Conservation (phyloP, 768 basidiomycete species). For the Phlebiopsis gigantea region DNA sequence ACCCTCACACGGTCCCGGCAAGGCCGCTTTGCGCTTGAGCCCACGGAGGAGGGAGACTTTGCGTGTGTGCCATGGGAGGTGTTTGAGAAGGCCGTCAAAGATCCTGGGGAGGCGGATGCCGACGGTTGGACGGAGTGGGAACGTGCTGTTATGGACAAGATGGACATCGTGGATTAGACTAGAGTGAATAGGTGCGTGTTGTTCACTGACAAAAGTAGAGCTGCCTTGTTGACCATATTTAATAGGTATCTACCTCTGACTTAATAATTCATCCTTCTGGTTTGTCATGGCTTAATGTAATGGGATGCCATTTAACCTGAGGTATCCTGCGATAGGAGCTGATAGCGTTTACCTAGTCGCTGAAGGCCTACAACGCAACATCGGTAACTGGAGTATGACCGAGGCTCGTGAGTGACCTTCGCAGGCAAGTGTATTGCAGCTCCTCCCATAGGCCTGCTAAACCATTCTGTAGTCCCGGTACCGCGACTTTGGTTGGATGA, state of each 20-base stretch:
- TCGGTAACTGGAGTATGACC: too few species aligned
- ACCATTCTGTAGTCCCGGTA: background rate
- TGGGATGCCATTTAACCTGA: too few species aligned
- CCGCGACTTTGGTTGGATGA: background rate
- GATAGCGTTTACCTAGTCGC: too few species aligned
- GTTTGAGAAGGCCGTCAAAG: constrained; percentile 54
- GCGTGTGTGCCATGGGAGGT: constrained; percentile 72
- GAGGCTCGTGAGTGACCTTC: background rate
- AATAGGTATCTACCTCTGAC: too few species aligned
- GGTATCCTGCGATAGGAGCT: too few species aligned
- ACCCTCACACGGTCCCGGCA: constrained; percentile 86
- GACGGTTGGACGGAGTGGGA: constrained; percentile 83
- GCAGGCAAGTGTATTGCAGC: background rate
- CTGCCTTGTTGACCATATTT: too few species aligned
- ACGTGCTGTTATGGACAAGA: constrained; percentile 60
- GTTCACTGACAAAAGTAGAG: too few species aligned
- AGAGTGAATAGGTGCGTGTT: background rate
- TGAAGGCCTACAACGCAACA: too few species aligned
- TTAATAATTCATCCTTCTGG: too few species aligned
- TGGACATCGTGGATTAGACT: constrained; percentile 48
- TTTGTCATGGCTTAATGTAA: too few species aligned
- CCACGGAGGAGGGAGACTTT: constrained; percentile 37
- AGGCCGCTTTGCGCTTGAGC: constrained; percentile 64
- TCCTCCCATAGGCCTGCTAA: background rate
- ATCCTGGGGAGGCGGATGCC: constrained; percentile 50